Evolutionary conservation across 306 rosid genomes (phyloP).

Genomic region (Pyrus betulifolia): DNA sequence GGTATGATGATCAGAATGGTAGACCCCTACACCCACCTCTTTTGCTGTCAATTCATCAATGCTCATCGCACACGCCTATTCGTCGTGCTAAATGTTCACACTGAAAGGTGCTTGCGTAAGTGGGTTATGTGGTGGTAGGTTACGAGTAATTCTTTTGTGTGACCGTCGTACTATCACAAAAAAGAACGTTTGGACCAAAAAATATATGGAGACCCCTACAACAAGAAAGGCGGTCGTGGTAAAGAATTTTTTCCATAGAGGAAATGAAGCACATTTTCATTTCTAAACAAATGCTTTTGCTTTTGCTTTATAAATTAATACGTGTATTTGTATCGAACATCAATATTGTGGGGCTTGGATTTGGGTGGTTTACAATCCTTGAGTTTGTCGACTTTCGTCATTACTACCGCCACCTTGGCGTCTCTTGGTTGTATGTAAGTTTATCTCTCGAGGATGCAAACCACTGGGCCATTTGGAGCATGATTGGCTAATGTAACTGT

Average conservation of each 20-base stretch:
- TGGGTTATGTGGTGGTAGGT: neutral
- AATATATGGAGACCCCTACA: neutral
- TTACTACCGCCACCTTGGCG: neutral
- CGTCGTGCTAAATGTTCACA: neutral
- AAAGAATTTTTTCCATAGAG: neutral
- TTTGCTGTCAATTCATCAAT: conserved; percentile 6
- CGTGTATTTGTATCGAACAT: neutral
- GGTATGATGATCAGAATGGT: neutral
- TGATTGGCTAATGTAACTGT: conserved; percentile 9
- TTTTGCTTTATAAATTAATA: neutral
- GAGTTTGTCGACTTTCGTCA: neutral
- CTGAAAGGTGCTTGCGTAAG: neutral
- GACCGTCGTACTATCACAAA: neutral
- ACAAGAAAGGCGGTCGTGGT: neutral
- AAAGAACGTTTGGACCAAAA: neutral
- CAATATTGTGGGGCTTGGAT: conserved; percentile 2
- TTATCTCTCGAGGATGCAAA: neutral
- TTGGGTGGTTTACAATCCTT: conserved; percentile 20
- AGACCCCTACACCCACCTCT: neutral
- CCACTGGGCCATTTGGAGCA: neutral
- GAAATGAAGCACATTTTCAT: neutral
- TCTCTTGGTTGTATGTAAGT: neutral
- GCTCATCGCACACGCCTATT: neutral
- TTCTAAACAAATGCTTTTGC: conserved; percentile 25
- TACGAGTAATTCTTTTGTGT: neutral